Evolutionary conservation across 2,329 filamentous ascomycete genomes (phyloP).

Genomic region (Trichophyton benhamiae): DNA sequence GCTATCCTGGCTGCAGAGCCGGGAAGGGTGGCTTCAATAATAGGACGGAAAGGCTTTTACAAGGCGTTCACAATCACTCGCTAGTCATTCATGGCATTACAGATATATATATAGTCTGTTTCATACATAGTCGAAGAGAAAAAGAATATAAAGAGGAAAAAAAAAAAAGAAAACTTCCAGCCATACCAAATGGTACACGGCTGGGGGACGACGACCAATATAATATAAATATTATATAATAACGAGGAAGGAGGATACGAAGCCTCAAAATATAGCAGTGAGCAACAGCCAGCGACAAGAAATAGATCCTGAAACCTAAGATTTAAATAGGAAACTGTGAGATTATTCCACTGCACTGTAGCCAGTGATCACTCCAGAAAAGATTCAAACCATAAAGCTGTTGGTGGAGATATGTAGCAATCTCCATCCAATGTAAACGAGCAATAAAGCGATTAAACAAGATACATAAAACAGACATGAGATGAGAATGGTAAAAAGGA

Average conservation of each 20-base stretch:
- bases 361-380: background rate
- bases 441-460: constrained; percentile 17
- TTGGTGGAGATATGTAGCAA: background rate
- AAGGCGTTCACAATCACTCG: background rate
- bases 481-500: constrained; percentile 15
- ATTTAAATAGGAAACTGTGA: constrained; percentile 1
- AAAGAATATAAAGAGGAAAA: background rate
- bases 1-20: background rate
- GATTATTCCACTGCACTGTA: constrained; percentile 1
- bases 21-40: background rate
- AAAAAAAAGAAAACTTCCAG: background rate
- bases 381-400: background rate
- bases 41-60: background rate
- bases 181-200: background rate
- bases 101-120: background rate
- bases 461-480: constrained; percentile 18
- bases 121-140: background rate
- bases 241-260: background rate
- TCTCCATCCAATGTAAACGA: constrained; percentile 1
- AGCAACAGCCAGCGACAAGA: background rate
- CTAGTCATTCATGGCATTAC: background rate
- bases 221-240: constrained; percentile 3
- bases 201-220: background rate
- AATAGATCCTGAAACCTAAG: constrained; percentile 2
- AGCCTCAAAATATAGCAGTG: background rate